Base-by-base conservation (phyloP, 2,329 filamentous ascomycete species). In the Botrytis hyacinthi region DNA sequence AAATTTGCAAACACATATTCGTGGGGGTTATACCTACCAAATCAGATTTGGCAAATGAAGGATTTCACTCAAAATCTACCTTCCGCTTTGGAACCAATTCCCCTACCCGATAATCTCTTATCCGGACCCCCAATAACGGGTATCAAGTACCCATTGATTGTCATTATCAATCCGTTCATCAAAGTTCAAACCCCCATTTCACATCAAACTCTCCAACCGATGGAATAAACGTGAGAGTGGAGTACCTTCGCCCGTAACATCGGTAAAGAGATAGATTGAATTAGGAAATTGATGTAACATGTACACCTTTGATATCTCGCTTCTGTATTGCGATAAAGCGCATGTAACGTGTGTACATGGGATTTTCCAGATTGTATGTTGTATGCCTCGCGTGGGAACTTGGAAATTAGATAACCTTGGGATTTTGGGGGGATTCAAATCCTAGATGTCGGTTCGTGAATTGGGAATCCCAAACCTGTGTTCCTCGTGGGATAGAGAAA, bases 191-290 rank as follows among this genome's bases (percentile, higher is more conserved):
- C 63, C 44, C 29, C 32, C 29, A 67, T 16, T 26, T 48, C 12
- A 40, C 22, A 40, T 22, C 22, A 62, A 62, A 54, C 61, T 22
- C 8, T 35, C 12, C 22, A 67, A 32, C 10, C 44, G 29, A 37
- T 29, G 32, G 20, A 66, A 67, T n/a, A 51, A 54, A 67, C 44
- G 63, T 67, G 63, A 32, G 44, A 67, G 44, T 67, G 63, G 63
- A 51, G 32, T n/a, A 66, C 6, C 40, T 48, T 20, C 63, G 22
- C 9, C 32, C 12, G 12, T 66, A 37, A 51, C 12, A 51, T 67
- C 6, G 63, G 20, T 37, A 66, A 37, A 48, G 63, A 32, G 51
- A 67, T 48, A 18, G 12, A n/a, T n/a, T 22, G 12, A n/a, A 62
- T 9, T 40, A 40, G 60, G 22, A 51, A 67, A 12, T 51, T 9